Conservation (phyloP, 257 asterid genomes). For the Nemophila menziesii region DNA sequence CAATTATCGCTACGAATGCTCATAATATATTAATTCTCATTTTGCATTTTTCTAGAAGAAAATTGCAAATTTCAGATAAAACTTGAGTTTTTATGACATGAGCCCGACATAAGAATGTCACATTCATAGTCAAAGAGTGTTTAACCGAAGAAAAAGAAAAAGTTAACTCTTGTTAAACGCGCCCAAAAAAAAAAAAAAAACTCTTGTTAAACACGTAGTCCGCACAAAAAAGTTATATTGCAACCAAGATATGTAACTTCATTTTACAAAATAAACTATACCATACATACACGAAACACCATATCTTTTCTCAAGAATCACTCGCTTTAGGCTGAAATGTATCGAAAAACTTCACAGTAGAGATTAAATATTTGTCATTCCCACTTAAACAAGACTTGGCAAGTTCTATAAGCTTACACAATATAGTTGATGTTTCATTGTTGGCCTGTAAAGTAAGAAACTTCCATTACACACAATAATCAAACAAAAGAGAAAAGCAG, state of each 20-base stretch:
- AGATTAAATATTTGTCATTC: conserved; percentile 37
- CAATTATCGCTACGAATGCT: no score
- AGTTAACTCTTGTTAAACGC: no score
- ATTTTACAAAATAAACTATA: background rate
- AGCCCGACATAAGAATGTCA: no score
- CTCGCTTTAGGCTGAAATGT: background rate
- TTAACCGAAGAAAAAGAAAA: no score
- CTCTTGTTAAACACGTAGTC: no score
- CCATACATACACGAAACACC: no score
- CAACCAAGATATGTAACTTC: background rate
- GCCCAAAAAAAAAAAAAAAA: no score
- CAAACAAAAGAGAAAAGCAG: background rate
- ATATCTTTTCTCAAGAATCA: background rate
- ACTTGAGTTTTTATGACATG: no score
- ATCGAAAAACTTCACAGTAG: conserved; percentile 36
- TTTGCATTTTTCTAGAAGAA: no score
- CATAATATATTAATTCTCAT: no score
- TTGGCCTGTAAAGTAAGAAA: conserved; percentile 23
- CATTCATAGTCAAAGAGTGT: no score
- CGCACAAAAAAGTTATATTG: background rate
- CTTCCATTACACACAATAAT: conserved; percentile 6
- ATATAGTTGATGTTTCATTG: conserved; percentile 25
- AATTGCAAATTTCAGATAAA: no score
- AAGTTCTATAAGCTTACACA: conserved; percentile 53
- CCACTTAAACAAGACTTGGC: conserved; percentile 47